Conservation (phyloP, 1,284 basidiomycete genomes). For the Leccinum fallax region DNA sequence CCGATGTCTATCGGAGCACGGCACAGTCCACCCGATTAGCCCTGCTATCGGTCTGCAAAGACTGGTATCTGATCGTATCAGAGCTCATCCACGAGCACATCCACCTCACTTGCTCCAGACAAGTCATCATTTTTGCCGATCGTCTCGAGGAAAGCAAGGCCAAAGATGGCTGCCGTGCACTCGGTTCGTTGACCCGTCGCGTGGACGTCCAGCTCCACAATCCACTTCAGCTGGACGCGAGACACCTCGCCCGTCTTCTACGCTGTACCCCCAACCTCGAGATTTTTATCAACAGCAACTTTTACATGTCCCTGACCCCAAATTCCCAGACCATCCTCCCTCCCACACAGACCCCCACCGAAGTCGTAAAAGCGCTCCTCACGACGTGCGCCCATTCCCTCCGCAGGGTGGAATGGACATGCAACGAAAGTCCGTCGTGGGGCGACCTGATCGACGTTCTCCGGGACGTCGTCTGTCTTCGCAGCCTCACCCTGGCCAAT, state of each 20-base stretch:
- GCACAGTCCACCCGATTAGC: constrained; percentile 14
- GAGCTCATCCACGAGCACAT: constrained; percentile 44
- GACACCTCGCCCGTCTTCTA: constrained; percentile 39
- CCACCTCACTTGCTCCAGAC: constrained; percentile 36
- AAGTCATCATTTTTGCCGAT: constrained; percentile 37
- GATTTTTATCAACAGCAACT: constrained; percentile 40
- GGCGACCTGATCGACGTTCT: constrained; percentile 30
- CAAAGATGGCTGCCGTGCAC: constrained; percentile 21
- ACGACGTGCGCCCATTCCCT: constrained; percentile 26
- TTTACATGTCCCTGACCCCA: constrained; percentile 28
- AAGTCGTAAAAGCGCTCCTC: constrained; percentile 31
- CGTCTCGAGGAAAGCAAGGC: constrained; percentile 35
- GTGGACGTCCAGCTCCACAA: constrained; percentile 45
- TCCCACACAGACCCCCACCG: constrained; percentile 24
- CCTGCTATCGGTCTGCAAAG: constrained; percentile 35
- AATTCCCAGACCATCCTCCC: constrained; percentile 26
- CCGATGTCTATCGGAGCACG: constrained; percentile 22
- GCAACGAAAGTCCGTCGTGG: constrained; percentile 35
- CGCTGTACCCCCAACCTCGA: constrained; percentile 40
- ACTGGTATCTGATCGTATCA: constrained; percentile 37
- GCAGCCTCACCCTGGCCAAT: constrained; percentile 38
- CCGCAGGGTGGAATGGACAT: constrained; percentile 35
- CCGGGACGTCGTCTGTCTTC: constrained; percentile 22
- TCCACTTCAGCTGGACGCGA: constrained; percentile 18
- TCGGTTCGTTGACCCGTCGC: constrained; percentile 41